Percentiles rank a stretch among this genome's conserved stretches.
phyloP scores from a whole-genome alignment of 2,329 filamentous ascomycete genomes.

The Xylariales sp. region DNA sequence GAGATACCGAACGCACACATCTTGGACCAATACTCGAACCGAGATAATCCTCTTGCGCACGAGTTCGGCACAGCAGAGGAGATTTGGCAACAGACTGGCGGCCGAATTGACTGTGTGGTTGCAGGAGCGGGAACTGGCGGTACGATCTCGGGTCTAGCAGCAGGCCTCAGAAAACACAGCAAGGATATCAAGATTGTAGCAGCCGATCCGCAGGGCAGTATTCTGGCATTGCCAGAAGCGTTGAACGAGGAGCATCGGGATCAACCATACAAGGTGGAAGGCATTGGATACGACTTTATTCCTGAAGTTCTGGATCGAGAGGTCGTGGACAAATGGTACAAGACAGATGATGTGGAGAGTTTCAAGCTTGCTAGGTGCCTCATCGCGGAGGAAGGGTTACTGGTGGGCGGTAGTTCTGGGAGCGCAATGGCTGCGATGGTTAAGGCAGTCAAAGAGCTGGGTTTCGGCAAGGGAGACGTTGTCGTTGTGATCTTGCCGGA shows the following conservation, averaged over 20 bases:
- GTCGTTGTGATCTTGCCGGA: slow-evolving; percentile 91
- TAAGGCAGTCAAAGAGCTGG: slow-evolving; percentile 69
- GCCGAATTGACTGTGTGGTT: slow-evolving; percentile 76
- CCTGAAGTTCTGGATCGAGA: slow-evolving; percentile 84
- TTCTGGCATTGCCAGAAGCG: slow-evolving; percentile 74
- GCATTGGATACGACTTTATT: slow-evolving; percentile 97
- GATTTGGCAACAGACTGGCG: slow-evolving; percentile 87
- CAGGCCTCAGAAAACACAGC: slow-evolving; percentile 84
- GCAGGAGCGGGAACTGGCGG: slow-evolving; percentile 94
- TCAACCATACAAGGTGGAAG: slow-evolving; percentile 93
- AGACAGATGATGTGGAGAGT: slow-evolving; percentile 89
- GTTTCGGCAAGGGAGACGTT: slow-evolving; percentile 76
- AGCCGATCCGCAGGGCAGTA: slow-evolving; percentile 87
- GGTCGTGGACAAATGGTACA: slow-evolving; percentile 91
- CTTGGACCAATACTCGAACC: slow-evolving; percentile 90
- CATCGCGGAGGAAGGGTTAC: slow-evolving; percentile 88
- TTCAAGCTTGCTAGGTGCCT: slow-evolving; percentile 86
- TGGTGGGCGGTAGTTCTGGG: slow-evolving; percentile 90
- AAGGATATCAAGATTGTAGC: slow-evolving; percentile 80
- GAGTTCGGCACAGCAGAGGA: slow-evolving; percentile 93
- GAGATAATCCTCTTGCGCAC: slow-evolving; percentile 88
- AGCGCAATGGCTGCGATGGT: slow-evolving; percentile 83
- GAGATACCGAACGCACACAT: slow-evolving; percentile 97
- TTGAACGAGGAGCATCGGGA: slow-evolving; percentile 80
- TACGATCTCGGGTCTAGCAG: slow-evolving; percentile 85